Conservation (phyloP, 495 filamentous ascomycete genomes). For the Penicillium ochrochloron region DNA sequence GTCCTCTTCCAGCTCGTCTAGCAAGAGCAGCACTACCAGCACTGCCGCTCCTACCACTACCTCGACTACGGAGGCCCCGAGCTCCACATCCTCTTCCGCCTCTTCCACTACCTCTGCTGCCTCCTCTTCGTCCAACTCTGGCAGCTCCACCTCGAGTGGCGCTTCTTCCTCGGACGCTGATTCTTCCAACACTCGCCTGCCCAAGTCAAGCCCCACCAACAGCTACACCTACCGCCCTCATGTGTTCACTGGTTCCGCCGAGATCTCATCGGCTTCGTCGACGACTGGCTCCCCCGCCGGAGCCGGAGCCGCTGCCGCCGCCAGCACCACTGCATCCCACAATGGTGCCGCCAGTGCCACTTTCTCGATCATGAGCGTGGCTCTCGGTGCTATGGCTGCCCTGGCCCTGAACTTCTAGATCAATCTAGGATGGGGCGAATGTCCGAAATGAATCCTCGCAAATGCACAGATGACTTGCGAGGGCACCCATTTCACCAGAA, state of each 20-base stretch:
- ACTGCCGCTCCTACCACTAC: conserved; percentile 33
- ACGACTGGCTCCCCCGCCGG: conserved; percentile 21
- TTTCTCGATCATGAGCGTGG: conserved; percentile 34
- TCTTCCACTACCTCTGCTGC: conserved; percentile 28
- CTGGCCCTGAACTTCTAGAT: conserved; percentile 33
- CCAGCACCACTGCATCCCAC: conserved; percentile 23
- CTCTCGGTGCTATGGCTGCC: conserved; percentile 37
- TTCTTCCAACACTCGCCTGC: conserved; percentile 24
- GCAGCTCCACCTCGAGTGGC: conserved; percentile 14
- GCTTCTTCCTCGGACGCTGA: conserved; percentile 27
- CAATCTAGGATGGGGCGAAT: conserved; percentile 2
- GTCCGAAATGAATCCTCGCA: conserved; percentile 15
- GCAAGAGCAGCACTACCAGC: conserved; percentile 24
- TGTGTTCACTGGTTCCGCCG: conserved; percentile 36
- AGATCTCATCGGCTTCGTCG: conserved; percentile 25
- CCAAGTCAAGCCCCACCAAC: conserved; percentile 28
- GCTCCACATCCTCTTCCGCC: conserved; percentile 31
- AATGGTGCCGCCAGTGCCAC: conserved; percentile 30
- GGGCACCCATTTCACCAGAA: conserved; percentile 8
- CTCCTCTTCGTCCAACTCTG: conserved; percentile 28
- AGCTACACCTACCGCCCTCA: conserved; percentile 44
- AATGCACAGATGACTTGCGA: conserved; percentile 20
- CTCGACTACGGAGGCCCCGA: conserved; percentile 23
- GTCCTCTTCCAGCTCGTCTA: conserved; percentile 24
- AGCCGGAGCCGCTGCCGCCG: conserved; percentile 17